Percentiles rank a stretch among this genome's conserved stretches.
phyloP scores from a whole-genome alignment of 2,329 filamentous ascomycete species.

The Aureobasidium sp. region DNA sequence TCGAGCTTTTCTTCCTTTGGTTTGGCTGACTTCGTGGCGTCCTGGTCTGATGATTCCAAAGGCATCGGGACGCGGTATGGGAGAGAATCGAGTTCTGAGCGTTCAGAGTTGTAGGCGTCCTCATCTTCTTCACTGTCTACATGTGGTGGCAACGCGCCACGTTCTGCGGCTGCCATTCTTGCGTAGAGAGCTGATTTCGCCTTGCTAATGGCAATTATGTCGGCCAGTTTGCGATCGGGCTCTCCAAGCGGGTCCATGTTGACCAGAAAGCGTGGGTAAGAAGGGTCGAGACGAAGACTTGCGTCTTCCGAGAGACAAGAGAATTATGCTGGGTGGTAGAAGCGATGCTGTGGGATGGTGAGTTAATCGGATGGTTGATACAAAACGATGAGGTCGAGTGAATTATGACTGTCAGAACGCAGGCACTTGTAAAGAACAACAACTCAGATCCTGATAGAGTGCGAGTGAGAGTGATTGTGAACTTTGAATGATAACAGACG shows the following conservation, averaged over 20 bases:
- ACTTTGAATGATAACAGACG: not conserved
- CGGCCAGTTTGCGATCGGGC: not conserved
- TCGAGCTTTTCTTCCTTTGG: conserved; percentile 8
- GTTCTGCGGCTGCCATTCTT: not conserved
- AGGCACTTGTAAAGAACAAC: not conserved
- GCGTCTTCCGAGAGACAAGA: not conserved
- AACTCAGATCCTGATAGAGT: not conserved
- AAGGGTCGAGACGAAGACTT: not conserved
- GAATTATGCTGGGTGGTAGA: not conserved
- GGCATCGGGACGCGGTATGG: not conserved
- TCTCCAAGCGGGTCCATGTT: not conserved
- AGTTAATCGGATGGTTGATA: not conserved
- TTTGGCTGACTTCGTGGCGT: not conserved
- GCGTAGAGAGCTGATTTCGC: not conserved
- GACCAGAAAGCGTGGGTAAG: not conserved
- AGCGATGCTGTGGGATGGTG: not conserved
- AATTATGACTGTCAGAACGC: not conserved
- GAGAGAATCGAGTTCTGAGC: not conserved
- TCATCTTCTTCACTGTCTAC: not conserved
- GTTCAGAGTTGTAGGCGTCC: not conserved
- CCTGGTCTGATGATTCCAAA: not conserved
- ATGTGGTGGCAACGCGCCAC: not conserved
- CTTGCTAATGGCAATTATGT: not conserved
- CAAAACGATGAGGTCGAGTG: not conserved
- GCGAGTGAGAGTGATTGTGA: not conserved